Conservation (phyloP, 805 yeast genomes). For the Metschnikowia kunwiensis region DNA sequence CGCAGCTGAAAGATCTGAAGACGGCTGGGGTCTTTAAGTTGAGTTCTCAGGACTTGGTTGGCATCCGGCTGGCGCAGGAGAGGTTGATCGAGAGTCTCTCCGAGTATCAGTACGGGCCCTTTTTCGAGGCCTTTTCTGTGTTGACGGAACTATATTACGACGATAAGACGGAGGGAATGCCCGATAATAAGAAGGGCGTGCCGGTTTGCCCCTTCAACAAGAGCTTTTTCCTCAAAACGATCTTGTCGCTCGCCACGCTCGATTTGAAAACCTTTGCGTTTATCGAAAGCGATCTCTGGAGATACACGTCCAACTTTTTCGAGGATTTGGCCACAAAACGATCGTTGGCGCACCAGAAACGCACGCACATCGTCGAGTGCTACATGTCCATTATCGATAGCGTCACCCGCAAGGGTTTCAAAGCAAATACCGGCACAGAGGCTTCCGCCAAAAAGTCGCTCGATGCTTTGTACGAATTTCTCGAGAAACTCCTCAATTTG, state of each 20-base stretch:
- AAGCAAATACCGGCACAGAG: constrained; percentile 16
- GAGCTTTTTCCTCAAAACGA: constrained; percentile 50
- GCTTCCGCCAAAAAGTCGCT: constrained; percentile 39
- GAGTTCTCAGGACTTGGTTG: constrained; percentile 43
- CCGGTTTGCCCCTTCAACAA: constrained; percentile 52
- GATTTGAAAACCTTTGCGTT: constrained; percentile 52
- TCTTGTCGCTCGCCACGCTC: constrained; percentile 50
- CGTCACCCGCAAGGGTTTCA: constrained; percentile 42
- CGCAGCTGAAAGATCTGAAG: constrained; percentile 32
- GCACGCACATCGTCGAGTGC: constrained; percentile 48
- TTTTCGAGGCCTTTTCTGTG: constrained; percentile 45
- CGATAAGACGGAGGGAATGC: neutral
- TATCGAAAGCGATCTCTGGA: constrained; percentile 45
- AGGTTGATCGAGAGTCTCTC: constrained; percentile 63
- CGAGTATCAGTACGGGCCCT: constrained; percentile 51
- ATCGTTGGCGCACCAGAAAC: constrained; percentile 34
- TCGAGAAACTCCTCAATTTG: constrained; percentile 39
- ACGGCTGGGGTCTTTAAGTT: constrained; percentile 32
- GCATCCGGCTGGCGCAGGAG: constrained; percentile 54
- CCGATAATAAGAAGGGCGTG: neutral
- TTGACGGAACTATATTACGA: constrained; percentile 43
- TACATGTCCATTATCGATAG: constrained; percentile 50
- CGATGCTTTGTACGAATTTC: constrained; percentile 45
- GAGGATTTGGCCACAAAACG: constrained; percentile 46
- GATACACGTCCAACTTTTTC: constrained; percentile 43